Percentiles rank a stretch among this genome's conserved stretches.
These are phyloP conservation scores for Trichomonascaceae sp. DNA, from an alignment of 1,139 yeast species.

Conservation along the genomic window DNA sequence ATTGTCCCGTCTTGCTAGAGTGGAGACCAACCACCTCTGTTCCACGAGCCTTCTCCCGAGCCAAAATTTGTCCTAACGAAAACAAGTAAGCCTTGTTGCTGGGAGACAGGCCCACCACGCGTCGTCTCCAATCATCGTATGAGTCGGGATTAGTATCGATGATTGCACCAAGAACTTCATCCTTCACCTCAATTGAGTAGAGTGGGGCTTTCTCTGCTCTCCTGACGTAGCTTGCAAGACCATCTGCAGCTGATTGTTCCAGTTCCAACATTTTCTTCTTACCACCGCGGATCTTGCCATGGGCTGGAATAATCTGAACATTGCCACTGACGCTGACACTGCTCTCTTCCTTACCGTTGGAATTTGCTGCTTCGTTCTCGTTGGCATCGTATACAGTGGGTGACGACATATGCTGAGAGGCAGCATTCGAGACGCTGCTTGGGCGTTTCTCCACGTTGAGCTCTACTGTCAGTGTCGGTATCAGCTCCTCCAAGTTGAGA, in stretches of 20 bases:
- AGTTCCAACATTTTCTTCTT: conserved; percentile 71
- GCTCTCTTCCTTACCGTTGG: neutral
- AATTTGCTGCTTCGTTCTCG: neutral
- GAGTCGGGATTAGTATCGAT: conserved; percentile 60
- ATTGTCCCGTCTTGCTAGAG: conserved; percentile 60
- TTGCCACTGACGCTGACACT: neutral
- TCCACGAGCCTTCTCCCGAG: conserved; percentile 62
- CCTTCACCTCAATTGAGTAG: conserved; percentile 61
- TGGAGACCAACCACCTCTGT: conserved; percentile 60
- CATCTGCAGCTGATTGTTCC: conserved; percentile 58
- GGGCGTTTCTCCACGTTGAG: conserved; percentile 20
- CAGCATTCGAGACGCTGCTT: neutral
- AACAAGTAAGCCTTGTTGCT: conserved; percentile 66
- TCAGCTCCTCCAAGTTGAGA: conserved; percentile 52
- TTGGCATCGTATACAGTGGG: too few relatives aligned
- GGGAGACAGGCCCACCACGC: conserved; percentile 62
- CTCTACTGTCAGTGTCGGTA: conserved; percentile 36
- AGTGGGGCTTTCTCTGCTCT: conserved; percentile 49
- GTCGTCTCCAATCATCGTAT: conserved; percentile 77
- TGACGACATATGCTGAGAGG: neutral
- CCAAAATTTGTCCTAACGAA: conserved; percentile 55
- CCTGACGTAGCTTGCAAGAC: conserved; percentile 42
- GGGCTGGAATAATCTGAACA: conserved; percentile 12
- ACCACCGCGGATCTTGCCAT: conserved; percentile 43
- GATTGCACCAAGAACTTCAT: conserved; percentile 75